Conservation (phyloP, 345 rosid genomes). For the Gossypium sturtianum region DNA sequence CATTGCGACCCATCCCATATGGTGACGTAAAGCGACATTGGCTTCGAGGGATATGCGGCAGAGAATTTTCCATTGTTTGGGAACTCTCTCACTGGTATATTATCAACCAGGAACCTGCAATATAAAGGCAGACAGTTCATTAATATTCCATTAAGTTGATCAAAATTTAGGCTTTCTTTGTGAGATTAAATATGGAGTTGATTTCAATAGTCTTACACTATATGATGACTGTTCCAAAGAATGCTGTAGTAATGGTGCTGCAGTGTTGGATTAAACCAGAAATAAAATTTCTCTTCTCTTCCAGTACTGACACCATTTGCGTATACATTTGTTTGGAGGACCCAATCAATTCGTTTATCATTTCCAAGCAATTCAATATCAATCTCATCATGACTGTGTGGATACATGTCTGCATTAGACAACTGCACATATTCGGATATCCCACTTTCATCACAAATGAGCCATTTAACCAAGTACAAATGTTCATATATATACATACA, state of each 20-base stretch:
- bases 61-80: conserved; percentile 43
- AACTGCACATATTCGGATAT: conserved; percentile 31
- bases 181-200: background rate
- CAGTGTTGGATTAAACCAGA: conserved; percentile 87
- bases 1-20: conserved; percentile 96
- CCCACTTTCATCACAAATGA: background rate
- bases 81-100: conserved; percentile 71
- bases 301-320: conserved; percentile 74
- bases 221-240: conserved; percentile 81
- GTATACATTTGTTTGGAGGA: conserved; percentile 72
- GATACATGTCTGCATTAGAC: conserved; percentile 66
- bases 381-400: conserved; percentile 82
- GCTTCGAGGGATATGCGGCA: conserved; percentile 60
- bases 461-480: background rate
- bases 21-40: conserved; percentile 70
- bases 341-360: conserved; percentile 78
- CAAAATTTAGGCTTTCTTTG: too few species aligned
- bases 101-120: conserved; percentile 74
- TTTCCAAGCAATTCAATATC: conserved; percentile 83
- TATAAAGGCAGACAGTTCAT: background rate
- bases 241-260: conserved; percentile 71
- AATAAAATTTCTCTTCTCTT: conserved; percentile 86
- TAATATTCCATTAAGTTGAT: too few species aligned
- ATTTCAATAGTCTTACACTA: conserved; percentile 38
- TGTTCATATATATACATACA: background rate